phyloP scores from a whole-genome alignment of 305 asterid species.

The Fraxinus velutina region DNA sequence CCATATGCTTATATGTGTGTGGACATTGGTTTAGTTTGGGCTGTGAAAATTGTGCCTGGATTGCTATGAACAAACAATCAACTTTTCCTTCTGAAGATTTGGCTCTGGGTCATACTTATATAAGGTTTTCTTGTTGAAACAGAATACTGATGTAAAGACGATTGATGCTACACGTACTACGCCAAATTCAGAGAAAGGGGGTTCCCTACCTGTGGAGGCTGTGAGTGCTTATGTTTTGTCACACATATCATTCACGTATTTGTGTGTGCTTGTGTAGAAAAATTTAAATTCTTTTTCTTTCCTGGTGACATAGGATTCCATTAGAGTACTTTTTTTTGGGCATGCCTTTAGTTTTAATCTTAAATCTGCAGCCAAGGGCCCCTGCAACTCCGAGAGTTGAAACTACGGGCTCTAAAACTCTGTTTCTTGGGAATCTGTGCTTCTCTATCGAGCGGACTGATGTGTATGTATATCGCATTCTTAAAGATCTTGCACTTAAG shows the following conservation, averaged over 20 bases:
- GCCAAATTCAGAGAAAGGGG: slow-evolving; percentile 9
- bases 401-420: slow-evolving; percentile 47
- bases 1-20: neutral
- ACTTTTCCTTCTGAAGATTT: neutral
- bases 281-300: neutral
- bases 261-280: neutral
- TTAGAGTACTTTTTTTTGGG: neutral
- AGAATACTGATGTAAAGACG: slow-evolving; percentile 36
- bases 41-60: neutral
- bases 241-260: neutral
- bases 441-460: slow-evolving; percentile 51
- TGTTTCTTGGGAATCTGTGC: slow-evolving; percentile 78
- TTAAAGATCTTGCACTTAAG: slow-evolving; percentile 4
- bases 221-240: slow-evolving; percentile 18
- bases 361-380: slow-evolving; percentile 44
- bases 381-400: slow-evolving; percentile 45
- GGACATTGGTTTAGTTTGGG: neutral
- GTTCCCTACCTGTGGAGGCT: slow-evolving; percentile 11
- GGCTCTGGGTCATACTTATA: neutral
- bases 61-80: neutral
- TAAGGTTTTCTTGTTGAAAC: neutral
- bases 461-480: slow-evolving; percentile 47
- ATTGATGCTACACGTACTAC: slow-evolving; percentile 24
- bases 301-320: neutral
- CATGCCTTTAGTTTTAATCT: neutral